These are phyloP conservation scores for Alternaria alternata DNA, from an alignment of 2,329 filamentous ascomycete genomes.

Conservation along the genomic window DNA sequence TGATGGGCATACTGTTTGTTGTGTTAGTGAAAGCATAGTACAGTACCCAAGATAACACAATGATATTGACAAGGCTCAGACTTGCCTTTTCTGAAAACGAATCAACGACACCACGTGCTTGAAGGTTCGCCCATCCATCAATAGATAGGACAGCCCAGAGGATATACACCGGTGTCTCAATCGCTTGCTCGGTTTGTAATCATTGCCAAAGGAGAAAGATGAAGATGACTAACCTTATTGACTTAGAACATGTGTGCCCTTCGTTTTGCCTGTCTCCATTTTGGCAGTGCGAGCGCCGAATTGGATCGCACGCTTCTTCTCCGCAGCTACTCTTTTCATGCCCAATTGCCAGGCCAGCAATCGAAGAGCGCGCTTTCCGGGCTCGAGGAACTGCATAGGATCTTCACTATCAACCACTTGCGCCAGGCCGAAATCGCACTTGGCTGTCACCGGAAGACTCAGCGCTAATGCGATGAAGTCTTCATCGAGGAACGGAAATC, in stretches of 20 bases:
- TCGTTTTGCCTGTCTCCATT: slow-evolving; percentile 59
- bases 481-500: slow-evolving; percentile 93
- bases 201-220: slow-evolving; percentile 31
- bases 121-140: slow-evolving; percentile 6
- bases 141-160: slow-evolving; percentile 20
- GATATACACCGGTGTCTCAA: slow-evolving; percentile 34
- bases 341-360: slow-evolving; percentile 78
- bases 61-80: slow-evolving; percentile 35
- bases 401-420: slow-evolving; percentile 30
- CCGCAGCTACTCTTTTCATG: slow-evolving; percentile 74
- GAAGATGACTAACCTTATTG: slow-evolving; percentile 37
- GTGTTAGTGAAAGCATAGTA: not conserved
- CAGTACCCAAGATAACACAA: not conserved
- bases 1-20: not conserved
- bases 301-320: slow-evolving; percentile 87
- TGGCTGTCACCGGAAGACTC: slow-evolving; percentile 76
- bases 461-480: slow-evolving; percentile 83
- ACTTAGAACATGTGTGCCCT: slow-evolving; percentile 56
- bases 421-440: slow-evolving; percentile 79
- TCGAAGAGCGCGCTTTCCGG: slow-evolving; percentile 82
- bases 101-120: slow-evolving; percentile 36
- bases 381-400: slow-evolving; percentile 63
- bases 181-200: slow-evolving; percentile 40
- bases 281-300: slow-evolving; percentile 54
- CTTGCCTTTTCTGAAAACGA: slow-evolving; percentile 43